Evolutionary conservation across 2,329 filamentous ascomycete species (phyloP).

Genomic region (Botrytis medusae): DNA sequence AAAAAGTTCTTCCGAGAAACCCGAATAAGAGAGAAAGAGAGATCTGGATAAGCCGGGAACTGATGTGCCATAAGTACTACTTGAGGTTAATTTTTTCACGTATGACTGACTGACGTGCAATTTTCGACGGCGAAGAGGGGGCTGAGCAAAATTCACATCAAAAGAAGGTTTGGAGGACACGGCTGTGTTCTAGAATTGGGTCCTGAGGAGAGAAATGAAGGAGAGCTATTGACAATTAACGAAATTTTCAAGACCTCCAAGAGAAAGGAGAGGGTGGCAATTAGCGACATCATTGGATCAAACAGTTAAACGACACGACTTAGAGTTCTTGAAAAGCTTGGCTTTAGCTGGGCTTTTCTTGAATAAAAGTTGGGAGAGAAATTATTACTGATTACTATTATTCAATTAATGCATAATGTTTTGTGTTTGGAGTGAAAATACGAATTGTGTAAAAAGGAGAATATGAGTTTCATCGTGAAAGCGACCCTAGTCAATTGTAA

Average conservation of each 20-base stretch:
- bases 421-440: slow-evolving; percentile 2
- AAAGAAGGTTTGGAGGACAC: background rate
- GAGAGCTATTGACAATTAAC: background rate
- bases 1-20: background rate
- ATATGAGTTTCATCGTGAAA: background rate
- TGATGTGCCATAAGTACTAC: background rate
- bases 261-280: background rate
- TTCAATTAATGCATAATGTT: background rate
- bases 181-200: background rate
- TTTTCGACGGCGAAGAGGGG: background rate
- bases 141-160: background rate
- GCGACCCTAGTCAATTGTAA: background rate
- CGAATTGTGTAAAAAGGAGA: background rate
- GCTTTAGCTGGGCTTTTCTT: background rate
- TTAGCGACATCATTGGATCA: background rate
- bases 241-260: background rate
- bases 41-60: background rate
- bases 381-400: background rate
- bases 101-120: background rate
- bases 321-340: background rate
- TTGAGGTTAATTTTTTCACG: background rate
- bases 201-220: background rate
- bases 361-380: background rate
- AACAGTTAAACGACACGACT: background rate
- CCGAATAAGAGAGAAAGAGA: background rate